Conservation (phyloP, 1,139 yeast species). For the Groenewaldozyma sp. region DNA sequence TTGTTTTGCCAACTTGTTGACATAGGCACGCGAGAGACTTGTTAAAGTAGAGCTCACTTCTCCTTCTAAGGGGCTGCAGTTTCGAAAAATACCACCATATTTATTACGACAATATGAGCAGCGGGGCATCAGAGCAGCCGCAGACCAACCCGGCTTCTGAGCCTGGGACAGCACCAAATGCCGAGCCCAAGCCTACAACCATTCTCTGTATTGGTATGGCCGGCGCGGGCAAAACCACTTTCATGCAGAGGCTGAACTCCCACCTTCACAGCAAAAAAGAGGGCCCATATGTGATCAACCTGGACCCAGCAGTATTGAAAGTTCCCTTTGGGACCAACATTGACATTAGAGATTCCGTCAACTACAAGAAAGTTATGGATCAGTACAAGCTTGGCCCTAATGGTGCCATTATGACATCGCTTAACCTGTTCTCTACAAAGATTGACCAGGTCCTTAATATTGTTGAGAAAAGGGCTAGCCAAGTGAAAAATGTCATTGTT, state of each 20-base stretch:
- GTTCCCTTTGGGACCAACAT: constrained; percentile 92
- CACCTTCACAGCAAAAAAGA: constrained; percentile 64
- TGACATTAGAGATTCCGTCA: constrained; percentile 92
- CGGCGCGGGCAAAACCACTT: constrained; percentile 88
- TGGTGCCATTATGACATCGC: constrained; percentile 94
- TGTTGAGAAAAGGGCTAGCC: constrained; percentile 69
- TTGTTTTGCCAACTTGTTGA: too few relatives aligned
- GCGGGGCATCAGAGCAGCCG: background rate
- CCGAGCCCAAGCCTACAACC: constrained; percentile 17
- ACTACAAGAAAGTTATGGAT: constrained; percentile 94
- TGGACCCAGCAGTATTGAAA: constrained; percentile 93
- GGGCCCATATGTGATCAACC: constrained; percentile 77
- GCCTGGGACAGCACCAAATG: background rate
- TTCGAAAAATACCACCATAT: too few relatives aligned
- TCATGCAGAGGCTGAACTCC: constrained; percentile 88
- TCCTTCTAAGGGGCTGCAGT: too few relatives aligned
- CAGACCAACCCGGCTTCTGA: background rate
- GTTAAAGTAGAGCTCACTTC: too few relatives aligned
- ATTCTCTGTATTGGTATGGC: constrained; percentile 64
- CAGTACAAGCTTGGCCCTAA: constrained; percentile 87
- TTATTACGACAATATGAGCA: too few relatives aligned
- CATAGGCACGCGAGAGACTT: too few relatives aligned
- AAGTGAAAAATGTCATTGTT: constrained; percentile 58
- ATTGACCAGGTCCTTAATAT: constrained; percentile 88
- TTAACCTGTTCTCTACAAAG: constrained; percentile 86